Base-by-base conservation (phyloP, 805 yeast species). In the Ascoidea tarda region DNA sequence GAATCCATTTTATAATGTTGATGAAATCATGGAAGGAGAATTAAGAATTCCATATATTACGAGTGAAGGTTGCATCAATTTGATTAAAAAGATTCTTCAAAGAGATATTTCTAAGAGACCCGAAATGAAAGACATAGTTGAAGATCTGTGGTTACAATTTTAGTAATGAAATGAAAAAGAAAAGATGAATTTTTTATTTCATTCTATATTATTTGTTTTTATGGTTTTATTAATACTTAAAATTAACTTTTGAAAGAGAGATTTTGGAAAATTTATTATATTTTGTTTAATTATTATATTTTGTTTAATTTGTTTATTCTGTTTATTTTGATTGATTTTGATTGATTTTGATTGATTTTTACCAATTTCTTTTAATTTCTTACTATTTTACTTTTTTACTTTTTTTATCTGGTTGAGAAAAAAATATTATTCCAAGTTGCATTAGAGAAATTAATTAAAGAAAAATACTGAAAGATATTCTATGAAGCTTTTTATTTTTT, bases 1-100 rank as follows among this genome's bases (percentile, higher is more conserved):
- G 63, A 90, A 91, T 61, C 99, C 99, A 6, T 93, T 91, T 62
- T 87, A 88, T 66, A 89, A 87, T 63, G 95, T 90, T 50, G 97
- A 91, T 66, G 98, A 90, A 65, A 93, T 93, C 52, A 79, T 90
- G 79, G 96, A 88, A 58, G 96, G 95, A 1, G 90, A 84, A 49
- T 67, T 90, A 56, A 75, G 86, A 49, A 71, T 88, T 46, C 95
- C 95, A 1, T 72, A 69, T 55, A 73, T 76, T n/a, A 74, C 80
- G 21, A 80, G 87, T 60, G 81, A 76, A 1, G 76, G 71, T 2
- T 78, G 90, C 59, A 68, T 79, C 32, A 72, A 71, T 5, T 70
- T 90, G 62, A 84, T 90, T 48, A 69, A 70, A 54, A 71, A 63
- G 59, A 86, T 90, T 47, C 71, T 91, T 55, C 78, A 78, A n/a